Percentiles rank a stretch among this genome's conserved stretches.
Conservation (phyloP, 345 rosid species). For the Heritiera fomes region DNA sequence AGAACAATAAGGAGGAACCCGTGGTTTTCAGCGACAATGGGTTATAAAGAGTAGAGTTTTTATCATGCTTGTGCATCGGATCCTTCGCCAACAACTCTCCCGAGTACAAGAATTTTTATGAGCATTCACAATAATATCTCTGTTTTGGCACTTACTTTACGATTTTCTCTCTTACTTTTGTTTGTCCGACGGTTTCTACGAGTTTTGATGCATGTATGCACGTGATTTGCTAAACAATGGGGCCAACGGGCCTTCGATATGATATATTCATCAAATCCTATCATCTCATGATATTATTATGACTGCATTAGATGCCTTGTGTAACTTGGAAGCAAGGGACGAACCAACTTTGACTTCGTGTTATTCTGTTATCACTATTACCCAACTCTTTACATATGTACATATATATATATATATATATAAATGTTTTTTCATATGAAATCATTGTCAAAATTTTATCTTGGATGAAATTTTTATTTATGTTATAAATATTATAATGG, state of each 20-base stretch:
- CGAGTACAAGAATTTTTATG: not conserved
- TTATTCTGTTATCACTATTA: not conserved
- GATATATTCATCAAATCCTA: not conserved
- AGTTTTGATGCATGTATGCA: conserved; percentile 58
- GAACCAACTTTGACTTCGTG: conserved; percentile 47
- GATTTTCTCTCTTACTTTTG: not conserved
- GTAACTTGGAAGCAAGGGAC: conserved; percentile 39
- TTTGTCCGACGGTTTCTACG: conserved; percentile 17
- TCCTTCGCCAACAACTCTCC: conserved; percentile 34
- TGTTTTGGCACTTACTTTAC: not conserved
- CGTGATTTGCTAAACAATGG: conserved; percentile 54
- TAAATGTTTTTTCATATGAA: not conserved
- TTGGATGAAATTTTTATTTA: no score
- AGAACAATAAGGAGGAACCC: not conserved
- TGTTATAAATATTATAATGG: no score
- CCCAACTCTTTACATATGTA: not conserved
- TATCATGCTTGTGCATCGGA: conserved; percentile 38
- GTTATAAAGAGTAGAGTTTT: conserved; percentile 8
- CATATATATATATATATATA: no score
- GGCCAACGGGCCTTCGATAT: not conserved
- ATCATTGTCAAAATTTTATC: not conserved
- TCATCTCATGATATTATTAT: not conserved
- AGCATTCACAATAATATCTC: not conserved
- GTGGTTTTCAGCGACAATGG: not conserved
- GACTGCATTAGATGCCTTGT: not conserved